Conservation (phyloP, 768 basidiomycete genomes). For the Amanita jacksonii region DNA sequence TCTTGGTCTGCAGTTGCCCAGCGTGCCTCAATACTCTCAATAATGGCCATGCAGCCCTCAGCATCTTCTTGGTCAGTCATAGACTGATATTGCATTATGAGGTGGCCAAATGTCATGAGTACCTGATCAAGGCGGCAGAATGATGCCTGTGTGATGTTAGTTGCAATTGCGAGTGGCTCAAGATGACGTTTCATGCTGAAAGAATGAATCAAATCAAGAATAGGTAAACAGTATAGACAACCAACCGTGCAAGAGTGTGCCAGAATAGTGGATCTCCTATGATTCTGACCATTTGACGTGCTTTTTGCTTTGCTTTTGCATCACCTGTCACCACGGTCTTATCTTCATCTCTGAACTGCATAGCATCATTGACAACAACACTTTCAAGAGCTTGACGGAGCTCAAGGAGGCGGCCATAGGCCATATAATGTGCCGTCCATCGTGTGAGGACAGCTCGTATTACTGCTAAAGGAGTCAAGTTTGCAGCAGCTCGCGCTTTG, state of each 20-base stretch:
- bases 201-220: slow-evolving; percentile 1
- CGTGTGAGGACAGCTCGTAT: slow-evolving; percentile 25
- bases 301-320: slow-evolving; percentile 14
- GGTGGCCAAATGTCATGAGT: slow-evolving; percentile 21
- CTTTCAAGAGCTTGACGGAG: slow-evolving; percentile 12
- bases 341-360: slow-evolving; percentile 1
- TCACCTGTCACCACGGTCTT: slow-evolving; percentile 16
- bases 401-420: slow-evolving; percentile 22
- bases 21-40: slow-evolving; percentile 19
- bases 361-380: slow-evolving; percentile 15
- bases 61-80: slow-evolving; percentile 13
- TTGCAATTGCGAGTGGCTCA: slow-evolving; percentile 21
- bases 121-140: slow-evolving; percentile 22
- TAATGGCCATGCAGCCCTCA: slow-evolving; percentile 14
- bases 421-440: slow-evolving; percentile 27
- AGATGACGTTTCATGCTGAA: slow-evolving; percentile 20
- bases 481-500: slow-evolving; percentile 6
- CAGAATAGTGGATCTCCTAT: slow-evolving; percentile 23
- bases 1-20: slow-evolving; percentile 23
- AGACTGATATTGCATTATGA: slow-evolving; percentile 12
- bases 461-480: slow-evolving; percentile 9
- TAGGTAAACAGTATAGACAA: slow-evolving; percentile 4
- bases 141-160: slow-evolving; percentile 19
- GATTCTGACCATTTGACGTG: slow-evolving; percentile 18
- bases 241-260: slow-evolving; percentile 19